Evolutionary conservation across 2,329 filamentous ascomycete genomes (phyloP).

Genomic region (Cladosporium cucumerinum): DNA sequence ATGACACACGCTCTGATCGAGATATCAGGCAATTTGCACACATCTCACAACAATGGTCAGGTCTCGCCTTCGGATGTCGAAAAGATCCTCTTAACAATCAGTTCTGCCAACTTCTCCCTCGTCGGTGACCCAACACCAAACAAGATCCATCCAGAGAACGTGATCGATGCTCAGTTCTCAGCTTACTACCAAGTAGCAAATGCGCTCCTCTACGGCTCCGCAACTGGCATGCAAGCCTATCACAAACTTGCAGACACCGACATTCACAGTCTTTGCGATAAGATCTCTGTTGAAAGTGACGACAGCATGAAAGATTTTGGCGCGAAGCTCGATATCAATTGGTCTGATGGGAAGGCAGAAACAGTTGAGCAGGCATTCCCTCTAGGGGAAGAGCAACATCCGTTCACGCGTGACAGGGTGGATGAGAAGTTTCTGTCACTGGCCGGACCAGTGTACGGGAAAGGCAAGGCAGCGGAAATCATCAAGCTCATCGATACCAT

Average conservation of each 20-base stretch:
- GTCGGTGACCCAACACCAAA: conserved; percentile 36
- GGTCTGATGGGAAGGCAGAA: conserved; percentile 24
- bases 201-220: conserved; percentile 29
- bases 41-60: neutral
- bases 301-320: conserved; percentile 24
- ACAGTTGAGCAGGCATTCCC: conserved; percentile 25
- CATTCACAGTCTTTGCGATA: conserved; percentile 26
- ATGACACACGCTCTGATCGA: conserved; percentile 36
- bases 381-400: conserved; percentile 31
- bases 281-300: conserved; percentile 26
- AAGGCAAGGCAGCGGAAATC: conserved; percentile 23
- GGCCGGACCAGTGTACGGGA: conserved; percentile 25
- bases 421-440: conserved; percentile 31
- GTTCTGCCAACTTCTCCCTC: conserved; percentile 26
- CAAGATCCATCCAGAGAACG: conserved; percentile 45
- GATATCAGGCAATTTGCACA: conserved; percentile 25
- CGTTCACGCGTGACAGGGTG: conserved; percentile 29
- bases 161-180: conserved; percentile 53
- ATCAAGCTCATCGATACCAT: conserved; percentile 25
- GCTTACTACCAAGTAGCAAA: conserved; percentile 41
- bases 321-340: conserved; percentile 24
- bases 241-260: conserved; percentile 25
- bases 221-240: conserved; percentile 30
- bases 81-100: conserved; percentile 24
- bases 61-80: conserved; percentile 20